phyloP scores from a whole-genome alignment of 2,329 filamentous ascomycete species.

The Botrytis tulipae region DNA sequence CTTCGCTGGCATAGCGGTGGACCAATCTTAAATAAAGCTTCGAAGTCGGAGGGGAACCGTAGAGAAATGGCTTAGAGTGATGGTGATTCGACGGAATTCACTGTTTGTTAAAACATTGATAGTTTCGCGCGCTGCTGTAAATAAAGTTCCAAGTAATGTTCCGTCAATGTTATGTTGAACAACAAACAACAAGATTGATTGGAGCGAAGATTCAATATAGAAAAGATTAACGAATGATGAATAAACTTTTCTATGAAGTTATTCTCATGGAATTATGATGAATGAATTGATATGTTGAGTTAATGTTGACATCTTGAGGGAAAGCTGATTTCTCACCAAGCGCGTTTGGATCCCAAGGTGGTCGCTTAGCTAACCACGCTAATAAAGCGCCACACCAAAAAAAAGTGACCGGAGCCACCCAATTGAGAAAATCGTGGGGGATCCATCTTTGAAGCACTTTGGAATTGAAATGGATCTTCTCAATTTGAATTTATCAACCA shows the following conservation, averaged over 20 bases:
- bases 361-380: slow-evolving; percentile 15
- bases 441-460: neutral
- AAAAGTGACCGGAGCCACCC: neutral
- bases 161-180: neutral
- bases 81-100: slow-evolving; percentile 6
- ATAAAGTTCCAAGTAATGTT: neutral
- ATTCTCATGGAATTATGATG: slow-evolving; percentile 11
- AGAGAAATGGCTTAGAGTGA: neutral
- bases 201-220: neutral
- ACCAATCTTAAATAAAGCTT: neutral
- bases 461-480: neutral
- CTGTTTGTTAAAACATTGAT: slow-evolving; percentile 19
- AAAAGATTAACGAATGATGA: neutral
- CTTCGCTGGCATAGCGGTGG: slow-evolving; percentile 34
- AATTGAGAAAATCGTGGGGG: neutral
- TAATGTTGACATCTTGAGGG: slow-evolving; percentile 14
- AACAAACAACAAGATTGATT: neutral
- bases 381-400: slow-evolving; percentile 12
- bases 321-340: slow-evolving; percentile 19
- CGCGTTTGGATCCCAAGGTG: slow-evolving; percentile 16
- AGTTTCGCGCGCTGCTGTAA: slow-evolving; percentile 14
- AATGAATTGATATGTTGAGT: slow-evolving; percentile 4
- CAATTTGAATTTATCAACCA: neutral
- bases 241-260: neutral
- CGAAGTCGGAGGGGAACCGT: neutral